Base-by-base conservation (phyloP, 805 yeast species). In the Metschnikowia noctiluminum region DNA sequence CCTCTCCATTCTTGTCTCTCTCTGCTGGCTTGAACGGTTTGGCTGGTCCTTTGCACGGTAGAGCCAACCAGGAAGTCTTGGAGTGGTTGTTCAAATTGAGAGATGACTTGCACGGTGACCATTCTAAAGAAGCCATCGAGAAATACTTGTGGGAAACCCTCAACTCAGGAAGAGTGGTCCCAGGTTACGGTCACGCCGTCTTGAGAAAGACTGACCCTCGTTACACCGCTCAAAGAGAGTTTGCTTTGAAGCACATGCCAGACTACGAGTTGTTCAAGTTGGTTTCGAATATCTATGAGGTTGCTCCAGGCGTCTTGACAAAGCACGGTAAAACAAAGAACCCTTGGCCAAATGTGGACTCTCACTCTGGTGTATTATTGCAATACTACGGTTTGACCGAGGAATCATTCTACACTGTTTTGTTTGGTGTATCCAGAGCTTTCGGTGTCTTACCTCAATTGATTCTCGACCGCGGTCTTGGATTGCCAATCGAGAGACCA, bases 181-280 rank as follows among this genome's bases (percentile, higher is more conserved):
- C 95, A 54, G 95, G 95, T 53, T 87, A 87, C 73, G 95, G 95
- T 42, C 95, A 87, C 68, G 94, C 94, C 47, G 94, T 87, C 45
- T 76, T 87, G 67, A 78, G 95, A 71, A 82, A 80, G 76, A 82
- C 92, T 43, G 94, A 87, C 68, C 94, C 94, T 52, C 78, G 94
- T 61, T 87, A 82, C 72, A 75, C 79, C 48, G 92, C 91, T 50
- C 84, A 83, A 75, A 74, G 85, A 62, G 79, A 79, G 61, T 85
- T 85, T 66, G 90, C 85, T 45, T 71, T 76, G 60, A 76, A 60
- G 77, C 81, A 66, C 65, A 81, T 84, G 72, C 76, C 80, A 46
- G 73, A 79, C 61, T 85, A 85, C 66, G 79, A 77, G 44, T 74
- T 82, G 61, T 84, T 84, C 75, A 73, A 79, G 65, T 75, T 87